Evolutionary conservation across 2,329 filamentous ascomycete species (phyloP).

Genomic region (Ceratocystis diversiconidia): DNA sequence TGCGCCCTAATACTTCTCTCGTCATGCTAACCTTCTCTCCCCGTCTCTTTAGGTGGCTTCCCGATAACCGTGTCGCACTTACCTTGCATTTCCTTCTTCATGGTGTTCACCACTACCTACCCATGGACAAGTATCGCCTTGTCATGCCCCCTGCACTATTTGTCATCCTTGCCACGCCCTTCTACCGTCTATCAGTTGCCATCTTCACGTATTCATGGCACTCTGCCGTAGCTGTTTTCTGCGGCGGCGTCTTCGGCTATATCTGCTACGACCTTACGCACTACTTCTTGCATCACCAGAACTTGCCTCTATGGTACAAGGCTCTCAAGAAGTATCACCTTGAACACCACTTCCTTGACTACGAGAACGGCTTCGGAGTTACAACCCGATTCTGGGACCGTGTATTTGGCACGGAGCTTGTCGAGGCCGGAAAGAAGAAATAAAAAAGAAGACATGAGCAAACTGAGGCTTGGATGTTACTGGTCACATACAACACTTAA

Average conservation of each 20-base stretch:
- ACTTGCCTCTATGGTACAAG: slow-evolving; percentile 79
- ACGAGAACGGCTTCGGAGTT: slow-evolving; percentile 92
- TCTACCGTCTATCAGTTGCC: slow-evolving; percentile 78
- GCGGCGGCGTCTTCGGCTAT: slow-evolving; percentile 88
- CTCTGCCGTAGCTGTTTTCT: slow-evolving; percentile 63
- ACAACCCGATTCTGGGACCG: slow-evolving; percentile 93
- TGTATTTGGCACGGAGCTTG: slow-evolving; percentile 78
- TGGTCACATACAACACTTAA: no score
- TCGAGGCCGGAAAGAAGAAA: slow-evolving; percentile 12
- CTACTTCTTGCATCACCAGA: slow-evolving; percentile 95
- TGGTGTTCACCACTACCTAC: slow-evolving; percentile 93
- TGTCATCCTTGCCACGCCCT: slow-evolving; percentile 65
- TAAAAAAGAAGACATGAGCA: background rate
- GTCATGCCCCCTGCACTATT: slow-evolving; percentile 95
- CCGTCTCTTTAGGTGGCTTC: slow-evolving; percentile 50
- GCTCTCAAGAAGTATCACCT: slow-evolving; percentile 95
- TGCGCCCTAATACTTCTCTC: background rate
- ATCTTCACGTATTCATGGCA: slow-evolving; percentile 80
- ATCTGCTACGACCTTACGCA: slow-evolving; percentile 94
- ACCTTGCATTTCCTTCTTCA: slow-evolving; percentile 88
- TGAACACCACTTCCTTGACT: slow-evolving; percentile 93
- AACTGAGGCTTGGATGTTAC: background rate
- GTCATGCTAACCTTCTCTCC: background rate
- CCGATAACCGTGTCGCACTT: slow-evolving; percentile 77
- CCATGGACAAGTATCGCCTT: slow-evolving; percentile 95